Conservation (phyloP, 176 grass and related monocot species). For the Carex scoparia region DNA sequence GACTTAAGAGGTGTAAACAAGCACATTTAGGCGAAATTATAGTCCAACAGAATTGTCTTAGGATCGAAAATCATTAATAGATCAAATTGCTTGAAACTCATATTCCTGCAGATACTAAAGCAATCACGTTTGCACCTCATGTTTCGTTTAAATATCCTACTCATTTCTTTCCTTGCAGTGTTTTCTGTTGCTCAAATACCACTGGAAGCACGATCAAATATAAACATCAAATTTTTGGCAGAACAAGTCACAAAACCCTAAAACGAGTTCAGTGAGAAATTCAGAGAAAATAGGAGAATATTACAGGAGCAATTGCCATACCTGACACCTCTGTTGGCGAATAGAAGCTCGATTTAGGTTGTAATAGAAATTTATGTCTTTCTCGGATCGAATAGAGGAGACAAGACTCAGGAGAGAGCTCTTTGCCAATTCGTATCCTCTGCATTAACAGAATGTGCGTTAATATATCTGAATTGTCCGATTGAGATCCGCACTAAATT, state of each 20-base stretch:
- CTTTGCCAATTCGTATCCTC: not conserved
- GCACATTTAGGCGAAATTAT: not conserved
- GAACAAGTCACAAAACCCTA: not conserved
- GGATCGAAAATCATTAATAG: not conserved
- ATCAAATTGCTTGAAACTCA: not conserved
- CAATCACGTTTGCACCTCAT: not conserved
- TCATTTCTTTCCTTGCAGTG: not conserved
- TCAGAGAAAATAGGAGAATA: not conserved
- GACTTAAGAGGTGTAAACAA: too few species aligned
- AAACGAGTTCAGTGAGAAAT: not conserved
- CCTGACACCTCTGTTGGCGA: not conserved
- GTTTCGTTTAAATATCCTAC: not conserved
- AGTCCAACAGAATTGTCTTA: not conserved
- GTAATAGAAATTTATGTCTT: not conserved
- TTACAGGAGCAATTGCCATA: not conserved
- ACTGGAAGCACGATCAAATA: not conserved
- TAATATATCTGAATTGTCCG: too few species aligned
- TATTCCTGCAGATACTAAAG: not conserved
- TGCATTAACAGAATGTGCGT: too few species aligned
- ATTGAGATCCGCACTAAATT: too few species aligned
- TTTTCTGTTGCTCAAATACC: not conserved
- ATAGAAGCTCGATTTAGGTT: not conserved
- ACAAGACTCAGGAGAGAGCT: not conserved
- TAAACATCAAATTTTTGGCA: not conserved
- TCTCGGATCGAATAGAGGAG: conserved; percentile 6